Base-by-base conservation (phyloP, 257 asterid genomes). In the Plectranthus barbatus region DNA sequence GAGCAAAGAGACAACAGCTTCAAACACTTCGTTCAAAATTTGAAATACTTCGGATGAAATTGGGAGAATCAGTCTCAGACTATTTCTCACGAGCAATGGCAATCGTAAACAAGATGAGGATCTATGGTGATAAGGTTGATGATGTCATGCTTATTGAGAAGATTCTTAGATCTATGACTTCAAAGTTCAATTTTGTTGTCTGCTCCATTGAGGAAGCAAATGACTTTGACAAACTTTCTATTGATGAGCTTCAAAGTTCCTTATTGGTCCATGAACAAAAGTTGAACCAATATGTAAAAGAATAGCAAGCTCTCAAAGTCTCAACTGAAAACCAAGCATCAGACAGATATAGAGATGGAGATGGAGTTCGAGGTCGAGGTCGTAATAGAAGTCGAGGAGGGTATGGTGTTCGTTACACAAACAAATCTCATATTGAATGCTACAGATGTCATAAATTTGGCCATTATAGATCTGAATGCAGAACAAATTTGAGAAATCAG, bases 1-100 rank as follows among this genome's bases (percentile, higher is more conserved):
- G 58, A 5, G 58, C 13, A 41, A 57, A 67, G 33, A 19, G 44
- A 1, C 42, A 26, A 5, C 24, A 49, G 7, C 37, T 69, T 39
- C 74, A 60, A 49, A 54, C 68, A 5, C 20, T 69, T 15, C 12
- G 74, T 6, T 14, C 3, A 6, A 61, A 68, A 0, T 68, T 68
- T 47, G 70, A 52, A 11, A 39, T 14, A 1, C 2, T 53, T 0
- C 13, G 1, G 7, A 66, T 66, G 63, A 66, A 54, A 3, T 13
- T 15, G 0, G 71, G 56, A 2, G 71, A 66, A 15, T 41, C 63
- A 0, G 21, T 66, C 3, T 8, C 44, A 0, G 18, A 11, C 13
- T 65, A 23, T 10, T 36, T 65, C 9, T 15, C 54, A 0, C 14
- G 54, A 37, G 24, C 33, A 0, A 39, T 57, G 39, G 46, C 1